Evolutionary conservation across 2,329 filamentous ascomycete species (phyloP), one percentile per base, ranked within the genome.

Genomic region (Apiospora koreana): DNA sequence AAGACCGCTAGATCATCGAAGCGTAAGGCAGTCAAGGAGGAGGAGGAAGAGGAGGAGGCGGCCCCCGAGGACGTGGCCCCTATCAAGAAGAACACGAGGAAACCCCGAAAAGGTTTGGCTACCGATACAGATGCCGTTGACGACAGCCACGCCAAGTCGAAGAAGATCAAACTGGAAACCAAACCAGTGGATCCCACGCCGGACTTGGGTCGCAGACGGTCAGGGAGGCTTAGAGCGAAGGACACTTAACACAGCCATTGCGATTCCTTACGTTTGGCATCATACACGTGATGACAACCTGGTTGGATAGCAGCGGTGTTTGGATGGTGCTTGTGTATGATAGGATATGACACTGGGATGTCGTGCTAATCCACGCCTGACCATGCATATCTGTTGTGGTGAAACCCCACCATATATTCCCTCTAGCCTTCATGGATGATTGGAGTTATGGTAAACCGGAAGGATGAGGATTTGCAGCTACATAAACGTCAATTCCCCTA

Each of bases 151-250:
- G 41, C 72, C 45, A 77, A 75, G 50, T 65, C 65, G 21, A 74
- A 74, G 25, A 77, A 76, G 58, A 69, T 73, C 41, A 77, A 76
- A 73, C 73, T 70, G 41, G 78, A 78, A 73, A 74, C 77, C 54
- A 73, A 77, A 75, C 75, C 76, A 71, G 42, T 71, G 7, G 68
- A 74, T 45, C 50, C 72, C 67, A 35, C 25, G 41, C 42, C 42
- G 71, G 67, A 74, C 2, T 42, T 43, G 8, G 70, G 69, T 18
- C 43, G 64, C 65, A 67, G 65, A 67, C 42, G 65, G 41, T 67
- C 65, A 28, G 65, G 65, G 21, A 28, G 65, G 12, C 65, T 67
- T 4, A 67, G 65, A 12, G 65, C 25, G 38, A 62, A 38, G 54
- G 54, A 38, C 4, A n/a, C 4, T 38, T 62, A 9, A 62, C 18